phyloP scores from a whole-genome alignment of 2,329 filamentous ascomycete species.

The Mariannaea sp. region DNA sequence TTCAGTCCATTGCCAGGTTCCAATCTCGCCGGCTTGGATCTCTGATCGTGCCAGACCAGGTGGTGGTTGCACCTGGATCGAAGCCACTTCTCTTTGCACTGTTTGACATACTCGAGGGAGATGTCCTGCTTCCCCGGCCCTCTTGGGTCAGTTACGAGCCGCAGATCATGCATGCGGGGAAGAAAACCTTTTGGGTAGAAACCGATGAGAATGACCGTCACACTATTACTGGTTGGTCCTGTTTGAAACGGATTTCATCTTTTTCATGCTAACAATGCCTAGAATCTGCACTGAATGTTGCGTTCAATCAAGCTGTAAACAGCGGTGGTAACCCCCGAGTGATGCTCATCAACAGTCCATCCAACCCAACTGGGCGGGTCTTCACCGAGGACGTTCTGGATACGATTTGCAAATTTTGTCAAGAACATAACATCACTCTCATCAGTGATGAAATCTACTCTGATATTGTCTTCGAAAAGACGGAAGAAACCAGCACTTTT shows the following conservation, averaged over 20 bases:
- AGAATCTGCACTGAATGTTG: neutral
- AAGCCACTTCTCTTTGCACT: slow-evolving; percentile 9
- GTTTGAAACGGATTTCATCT: no score
- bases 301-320: neutral
- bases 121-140: slow-evolving; percentile 5
- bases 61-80: slow-evolving; percentile 3
- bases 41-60: neutral
- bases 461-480: neutral
- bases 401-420: neutral
- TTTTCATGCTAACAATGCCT: no score
- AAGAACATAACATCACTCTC: neutral
- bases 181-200: slow-evolving; percentile 6
- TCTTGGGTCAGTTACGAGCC: slow-evolving; percentile 13
- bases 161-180: slow-evolving; percentile 4
- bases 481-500: neutral
- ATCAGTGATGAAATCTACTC: slow-evolving; percentile 9
- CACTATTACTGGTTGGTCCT: slow-evolving; percentile 3
- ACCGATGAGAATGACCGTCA: slow-evolving; percentile 9
- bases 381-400: neutral
- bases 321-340: neutral
- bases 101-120: slow-evolving; percentile 5
- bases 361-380: slow-evolving; percentile 7
- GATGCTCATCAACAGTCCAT: slow-evolving; percentile 5
- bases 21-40: neutral
- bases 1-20: slow-evolving; percentile 8